phyloP scores from a whole-genome alignment of 768 basidiomycete genomes.

The Rossbeevera mucosa region DNA sequence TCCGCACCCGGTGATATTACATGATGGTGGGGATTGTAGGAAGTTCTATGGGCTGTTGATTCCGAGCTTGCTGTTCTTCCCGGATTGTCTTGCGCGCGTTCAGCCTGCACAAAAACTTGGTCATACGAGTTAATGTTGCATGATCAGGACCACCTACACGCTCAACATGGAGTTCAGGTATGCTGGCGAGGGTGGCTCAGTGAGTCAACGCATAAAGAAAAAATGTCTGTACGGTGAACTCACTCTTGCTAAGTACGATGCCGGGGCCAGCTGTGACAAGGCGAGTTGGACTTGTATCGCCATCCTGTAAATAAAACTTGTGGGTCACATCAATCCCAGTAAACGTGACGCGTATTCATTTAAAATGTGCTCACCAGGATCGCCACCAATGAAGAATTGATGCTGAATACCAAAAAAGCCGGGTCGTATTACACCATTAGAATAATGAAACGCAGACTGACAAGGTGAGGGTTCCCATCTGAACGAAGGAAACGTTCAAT shows the following conservation, averaged over 20 bases:
- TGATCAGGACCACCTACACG: slow-evolving; percentile 13
- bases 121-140: not conserved
- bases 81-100: slow-evolving; percentile 17
- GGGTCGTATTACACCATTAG: not conserved
- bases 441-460: not conserved
- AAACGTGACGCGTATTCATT: not conserved
- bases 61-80: slow-evolving; percentile 6
- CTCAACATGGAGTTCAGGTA: slow-evolving; percentile 23
- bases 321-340: not conserved
- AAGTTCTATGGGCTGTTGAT: not conserved
- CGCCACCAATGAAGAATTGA: slow-evolving; percentile 9
- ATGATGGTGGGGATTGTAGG: not conserved
- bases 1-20: not conserved
- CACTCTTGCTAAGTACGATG: slow-evolving; percentile 17
- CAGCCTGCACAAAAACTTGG: not conserved
- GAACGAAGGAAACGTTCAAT: slow-evolving; percentile 11
- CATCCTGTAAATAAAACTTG: slow-evolving; percentile 16
- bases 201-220: not conserved
- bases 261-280: slow-evolving; percentile 11
- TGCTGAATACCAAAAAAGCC: not conserved
- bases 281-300: not conserved
- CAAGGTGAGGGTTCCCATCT: slow-evolving; percentile 19
- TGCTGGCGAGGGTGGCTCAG: slow-evolving; percentile 3
- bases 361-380: slow-evolving; percentile 11
- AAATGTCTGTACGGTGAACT: not conserved